Conservation (phyloP, 2,329 filamentous ascomycete species). For the Blastomyces emzantsi region DNA sequence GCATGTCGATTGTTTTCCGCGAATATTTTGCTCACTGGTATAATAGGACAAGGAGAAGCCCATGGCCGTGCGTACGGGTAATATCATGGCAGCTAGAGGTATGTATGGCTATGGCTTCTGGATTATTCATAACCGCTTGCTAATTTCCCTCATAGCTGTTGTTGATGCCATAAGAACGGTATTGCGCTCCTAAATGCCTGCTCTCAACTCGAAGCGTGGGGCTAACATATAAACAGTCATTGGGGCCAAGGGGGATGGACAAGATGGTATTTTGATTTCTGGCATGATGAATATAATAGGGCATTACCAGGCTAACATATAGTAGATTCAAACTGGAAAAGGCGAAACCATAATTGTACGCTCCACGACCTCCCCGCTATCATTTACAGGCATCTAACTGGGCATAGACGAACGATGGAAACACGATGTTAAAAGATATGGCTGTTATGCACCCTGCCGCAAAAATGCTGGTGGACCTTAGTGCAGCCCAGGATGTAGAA, state of each 20-base stretch:
- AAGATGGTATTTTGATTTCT: slow-evolving; percentile 58
- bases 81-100: slow-evolving; percentile 97
- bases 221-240: slow-evolving; percentile 48
- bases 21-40: slow-evolving; percentile 31
- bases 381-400: slow-evolving; percentile 8
- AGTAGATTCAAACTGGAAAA: slow-evolving; percentile 78
- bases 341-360: slow-evolving; percentile 85
- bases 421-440: slow-evolving; percentile 99
- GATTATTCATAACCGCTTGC: slow-evolving; percentile 14
- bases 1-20: slow-evolving; percentile 7
- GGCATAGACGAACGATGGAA: slow-evolving; percentile 82
- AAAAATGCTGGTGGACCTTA: slow-evolving; percentile 97
- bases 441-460: slow-evolving; percentile 98
- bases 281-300: not conserved
- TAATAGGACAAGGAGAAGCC: slow-evolving; percentile 88
- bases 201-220: slow-evolving; percentile 24
- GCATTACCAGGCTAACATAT: slow-evolving; percentile 20
- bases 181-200: slow-evolving; percentile 26
- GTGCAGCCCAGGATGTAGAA: slow-evolving; percentile 95
- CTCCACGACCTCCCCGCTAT: slow-evolving; percentile 10
- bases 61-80: slow-evolving; percentile 87
- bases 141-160: slow-evolving; percentile 56
- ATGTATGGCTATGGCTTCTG: slow-evolving; percentile 24
- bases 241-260: slow-evolving; percentile 96
- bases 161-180: slow-evolving; percentile 92